Conservation (phyloP, 805 yeast species). For the Saccharomycopsis sp. region DNA sequence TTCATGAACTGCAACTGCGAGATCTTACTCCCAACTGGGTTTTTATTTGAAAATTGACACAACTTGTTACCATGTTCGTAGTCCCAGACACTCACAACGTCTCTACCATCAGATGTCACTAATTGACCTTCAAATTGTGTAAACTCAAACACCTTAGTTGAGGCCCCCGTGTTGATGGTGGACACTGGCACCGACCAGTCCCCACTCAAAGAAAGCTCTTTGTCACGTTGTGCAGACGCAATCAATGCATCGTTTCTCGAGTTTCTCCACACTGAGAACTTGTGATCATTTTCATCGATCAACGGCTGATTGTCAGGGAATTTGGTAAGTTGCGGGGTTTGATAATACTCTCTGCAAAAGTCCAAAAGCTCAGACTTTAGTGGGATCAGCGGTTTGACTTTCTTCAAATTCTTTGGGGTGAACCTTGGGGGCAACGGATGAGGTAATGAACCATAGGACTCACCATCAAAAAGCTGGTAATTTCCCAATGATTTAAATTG, state of each 20-base stretch:
- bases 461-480: slow-evolving; percentile 4
- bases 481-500: slow-evolving; percentile 12
- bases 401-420: slow-evolving; percentile 24
- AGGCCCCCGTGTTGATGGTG: slow-evolving; percentile 61
- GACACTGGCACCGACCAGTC: slow-evolving; percentile 67
- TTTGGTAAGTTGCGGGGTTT: slow-evolving; percentile 64
- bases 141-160: slow-evolving; percentile 70
- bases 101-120: slow-evolving; percentile 75
- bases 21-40: slow-evolving; percentile 80
- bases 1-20: slow-evolving; percentile 81
- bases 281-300: slow-evolving; percentile 19
- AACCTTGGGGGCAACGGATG: slow-evolving; percentile 23
- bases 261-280: slow-evolving; percentile 55
- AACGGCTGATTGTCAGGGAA: slow-evolving; percentile 18
- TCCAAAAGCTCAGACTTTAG: slow-evolving; percentile 57
- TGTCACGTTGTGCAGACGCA: slow-evolving; percentile 84
- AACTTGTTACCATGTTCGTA: slow-evolving; percentile 59
- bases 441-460: slow-evolving; percentile 12
- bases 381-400: slow-evolving; percentile 39
- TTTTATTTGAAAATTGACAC: slow-evolving; percentile 69
- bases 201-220: slow-evolving; percentile 71
- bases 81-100: slow-evolving; percentile 78
- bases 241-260: slow-evolving; percentile 82
- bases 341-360: slow-evolving; percentile 81
- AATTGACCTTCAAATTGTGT: slow-evolving; percentile 86